phyloP scores from a whole-genome alignment of 805 yeast genomes.

The Hanseniaspora osmophila region DNA sequence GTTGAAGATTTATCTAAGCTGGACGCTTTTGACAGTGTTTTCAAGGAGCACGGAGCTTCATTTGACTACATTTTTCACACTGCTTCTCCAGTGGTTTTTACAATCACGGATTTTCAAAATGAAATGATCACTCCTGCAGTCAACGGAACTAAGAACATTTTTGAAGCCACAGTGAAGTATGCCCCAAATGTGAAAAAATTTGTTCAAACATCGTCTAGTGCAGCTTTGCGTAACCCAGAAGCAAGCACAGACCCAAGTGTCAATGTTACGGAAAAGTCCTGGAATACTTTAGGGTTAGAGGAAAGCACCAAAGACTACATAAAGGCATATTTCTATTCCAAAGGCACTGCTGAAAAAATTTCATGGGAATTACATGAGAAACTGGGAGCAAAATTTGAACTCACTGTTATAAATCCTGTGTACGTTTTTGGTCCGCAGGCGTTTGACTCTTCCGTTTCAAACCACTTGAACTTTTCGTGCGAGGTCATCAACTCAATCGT shows the following conservation, averaged over 20 bases:
- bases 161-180: slow-evolving; percentile 29
- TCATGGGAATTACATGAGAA: slow-evolving; percentile 30
- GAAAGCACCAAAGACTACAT: too few relatives aligned
- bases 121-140: slow-evolving; percentile 43
- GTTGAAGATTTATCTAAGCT: slow-evolving; percentile 36
- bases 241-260: too few relatives aligned
- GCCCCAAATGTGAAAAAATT: slow-evolving; percentile 34
- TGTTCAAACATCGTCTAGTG: slow-evolving; percentile 46
- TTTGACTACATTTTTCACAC: slow-evolving; percentile 38
- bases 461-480: slow-evolving; percentile 26
- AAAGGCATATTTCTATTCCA: too few relatives aligned
- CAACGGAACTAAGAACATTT: slow-evolving; percentile 36
- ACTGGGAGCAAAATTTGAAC: slow-evolving; percentile 21
- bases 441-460: slow-evolving; percentile 21
- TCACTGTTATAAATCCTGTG: slow-evolving; percentile 27
- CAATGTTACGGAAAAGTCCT: slow-evolving; percentile 22
- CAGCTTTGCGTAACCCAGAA: slow-evolving; percentile 31
- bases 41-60: slow-evolving; percentile 24
- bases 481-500: slow-evolving; percentile 18
- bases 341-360: slow-evolving; percentile 36
- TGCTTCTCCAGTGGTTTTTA: slow-evolving; percentile 33
- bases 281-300: slow-evolving; percentile 26
- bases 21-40: slow-evolving; percentile 30
- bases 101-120: slow-evolving; percentile 27
- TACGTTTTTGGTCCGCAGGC: slow-evolving; percentile 33